These are phyloP conservation scores for Pythium folliculosum DNA, from an alignment of 352 stramenopile genomes.

Conservation along the genomic window DNA sequence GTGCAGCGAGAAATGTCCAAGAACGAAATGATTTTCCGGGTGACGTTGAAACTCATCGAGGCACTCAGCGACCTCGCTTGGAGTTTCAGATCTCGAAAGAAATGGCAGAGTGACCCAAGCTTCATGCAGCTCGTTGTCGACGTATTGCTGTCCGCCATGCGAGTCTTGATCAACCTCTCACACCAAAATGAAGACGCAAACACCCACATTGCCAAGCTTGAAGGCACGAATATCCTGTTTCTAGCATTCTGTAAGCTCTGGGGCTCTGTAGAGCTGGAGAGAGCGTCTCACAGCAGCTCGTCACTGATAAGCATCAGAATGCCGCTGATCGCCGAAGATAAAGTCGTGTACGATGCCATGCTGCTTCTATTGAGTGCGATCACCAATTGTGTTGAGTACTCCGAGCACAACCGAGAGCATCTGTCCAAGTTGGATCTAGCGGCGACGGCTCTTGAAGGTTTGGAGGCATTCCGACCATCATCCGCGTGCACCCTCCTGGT, in stretches of 20 bases:
- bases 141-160: constrained; percentile 46
- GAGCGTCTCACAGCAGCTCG: background rate
- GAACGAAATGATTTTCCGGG: constrained; percentile 32
- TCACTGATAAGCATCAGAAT: background rate
- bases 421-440: constrained; percentile 34
- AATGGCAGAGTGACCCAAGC: constrained; percentile 34
- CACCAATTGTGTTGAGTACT: constrained; percentile 72
- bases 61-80: constrained; percentile 41
- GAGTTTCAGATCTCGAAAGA: constrained; percentile 19
- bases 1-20: constrained; percentile 55
- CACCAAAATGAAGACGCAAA: constrained; percentile 65
- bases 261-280: constrained; percentile 12
- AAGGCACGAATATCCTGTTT: constrained; percentile 50
- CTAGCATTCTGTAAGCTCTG: constrained; percentile 44
- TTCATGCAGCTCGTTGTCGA: constrained; percentile 42
- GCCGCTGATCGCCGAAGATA: constrained; percentile 32
- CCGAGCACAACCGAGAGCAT: constrained; percentile 45
- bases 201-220: constrained; percentile 35
- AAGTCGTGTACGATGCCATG: constrained; percentile 55
- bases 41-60: constrained; percentile 45
- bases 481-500: constrained; percentile 44
- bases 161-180: constrained; percentile 79
- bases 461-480: constrained; percentile 14
- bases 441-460: background rate
- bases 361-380: constrained; percentile 71